Evolutionary conservation across 768 basidiomycete species (phyloP), one percentile per base, ranked within the genome.

Genomic region (Calvatia gigantea): DNA sequence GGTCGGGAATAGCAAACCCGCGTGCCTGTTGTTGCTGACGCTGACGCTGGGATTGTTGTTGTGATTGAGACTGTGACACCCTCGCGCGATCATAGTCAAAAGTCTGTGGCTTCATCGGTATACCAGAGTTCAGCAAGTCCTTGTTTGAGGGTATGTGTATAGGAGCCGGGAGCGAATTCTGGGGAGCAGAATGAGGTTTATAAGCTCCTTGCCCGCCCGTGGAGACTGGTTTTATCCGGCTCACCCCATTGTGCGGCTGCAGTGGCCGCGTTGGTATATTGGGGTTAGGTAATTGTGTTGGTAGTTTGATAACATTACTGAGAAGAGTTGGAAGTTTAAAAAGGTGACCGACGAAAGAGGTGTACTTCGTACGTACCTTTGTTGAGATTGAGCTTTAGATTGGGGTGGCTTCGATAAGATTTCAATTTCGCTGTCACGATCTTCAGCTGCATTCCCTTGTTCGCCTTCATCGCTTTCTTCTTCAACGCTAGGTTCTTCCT

Each of bases 71-170:
- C 14, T 38, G 25, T 11, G 44, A 15, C 9, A 37, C 33, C 12
- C 15, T 39, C 8, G 45, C 45, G 14, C 8, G 60, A 52, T 27
- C 44, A 55, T 25, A 53, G 62, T 37, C 55, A 39, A 42, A 69
- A 58, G 43, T 51, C 47, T 44, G 25, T 32, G 27, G 54, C 53
- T 23, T 49, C 41, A 51, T 23, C 14, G 38, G 29, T 6, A 28
- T 11, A 23, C 54, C 37, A 23, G 28, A 41, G 17, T 55, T 47
- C 6, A 33, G 33, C 14, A 61, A 43, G 47, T 66, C 69, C 41
- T 54, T 61, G 58, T 75, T 74, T 0, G 73, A 69, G 4, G 74
- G 74, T 8, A 74, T 67, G 35, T 63, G 69, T 31, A 78, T 68
- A 0, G 70, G 70, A 0, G 57, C 65, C 15, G 61, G 62, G 28